These are phyloP conservation scores for Schizopora paradoxa DNA, from an alignment of 1,284 basidiomycete genomes.

Conservation along the genomic window DNA sequence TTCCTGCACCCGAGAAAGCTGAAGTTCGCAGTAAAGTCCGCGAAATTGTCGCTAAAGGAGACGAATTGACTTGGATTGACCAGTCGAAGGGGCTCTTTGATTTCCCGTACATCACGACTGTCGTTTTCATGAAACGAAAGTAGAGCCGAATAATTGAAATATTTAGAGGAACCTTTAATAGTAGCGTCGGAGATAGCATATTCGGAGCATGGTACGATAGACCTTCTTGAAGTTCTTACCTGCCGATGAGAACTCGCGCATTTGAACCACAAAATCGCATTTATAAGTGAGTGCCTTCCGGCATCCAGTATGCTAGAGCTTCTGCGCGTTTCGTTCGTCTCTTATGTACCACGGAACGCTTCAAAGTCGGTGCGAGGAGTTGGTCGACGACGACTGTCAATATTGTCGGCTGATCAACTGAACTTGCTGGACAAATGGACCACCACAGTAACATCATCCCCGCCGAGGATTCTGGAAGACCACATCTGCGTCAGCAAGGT, in stretches of 20 bases:
- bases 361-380: no score
- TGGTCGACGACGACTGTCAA: background rate
- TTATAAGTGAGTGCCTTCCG: background rate
- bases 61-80: constrained; percentile 44
- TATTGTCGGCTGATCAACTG: constrained; percentile 4
- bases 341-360: no score
- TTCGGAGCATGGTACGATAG: background rate
- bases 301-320: background rate
- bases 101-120: constrained; percentile 49
- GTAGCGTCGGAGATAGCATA: no score
- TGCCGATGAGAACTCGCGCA: background rate
- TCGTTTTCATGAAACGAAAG: constrained; percentile 39
- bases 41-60: constrained; percentile 42
- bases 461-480: constrained; percentile 2
- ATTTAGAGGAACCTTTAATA: no score
- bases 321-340: background rate
- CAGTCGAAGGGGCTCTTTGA: constrained; percentile 43
- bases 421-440: constrained; percentile 10
- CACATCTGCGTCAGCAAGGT: constrained; percentile 11
- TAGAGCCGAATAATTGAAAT: no score
- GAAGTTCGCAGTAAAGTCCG: constrained; percentile 44
- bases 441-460: background rate
- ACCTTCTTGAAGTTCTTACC: background rate
- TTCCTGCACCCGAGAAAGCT: constrained; percentile 48
- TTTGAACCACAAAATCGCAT: background rate